These are phyloP conservation scores for Colletotrichum camelliae DNA, from an alignment of 2,329 filamentous ascomycete genomes.

Conservation along the genomic window DNA sequence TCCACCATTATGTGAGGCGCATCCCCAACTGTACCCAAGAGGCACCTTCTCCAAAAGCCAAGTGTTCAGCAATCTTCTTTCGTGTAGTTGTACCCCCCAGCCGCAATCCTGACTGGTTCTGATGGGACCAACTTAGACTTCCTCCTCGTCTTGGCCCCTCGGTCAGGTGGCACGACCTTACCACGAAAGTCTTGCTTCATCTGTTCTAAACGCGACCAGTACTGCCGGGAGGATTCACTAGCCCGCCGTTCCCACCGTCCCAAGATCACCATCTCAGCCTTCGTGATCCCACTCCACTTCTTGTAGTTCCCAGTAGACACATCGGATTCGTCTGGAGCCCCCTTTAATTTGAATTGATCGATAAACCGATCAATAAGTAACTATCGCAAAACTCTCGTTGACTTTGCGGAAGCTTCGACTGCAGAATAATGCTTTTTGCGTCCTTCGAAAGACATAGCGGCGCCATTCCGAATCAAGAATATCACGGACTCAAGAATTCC, in stretches of 20 bases:
- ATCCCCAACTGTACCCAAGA: no score
- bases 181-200: fast-evolving
- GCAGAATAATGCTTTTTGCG: background rate
- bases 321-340: fast-evolving
- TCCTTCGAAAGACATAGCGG: fast-evolving
- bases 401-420: fast-evolving
- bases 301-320: fast-evolving
- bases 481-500: no score
- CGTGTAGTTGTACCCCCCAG: no score
- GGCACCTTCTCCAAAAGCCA: no score
- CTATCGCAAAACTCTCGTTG: background rate
- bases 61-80: no score
- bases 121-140: background rate
- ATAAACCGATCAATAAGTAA: background rate
- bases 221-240: fast-evolving
- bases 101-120: background rate
- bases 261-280: background rate
- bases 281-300: background rate
- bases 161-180: background rate
- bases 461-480: background rate
- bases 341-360: fast-evolving
- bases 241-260: fast-evolving
- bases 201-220: background rate
- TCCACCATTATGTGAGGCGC: no score
- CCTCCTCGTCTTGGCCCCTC: background rate